Base-by-base conservation (phyloP, 306 rosid species). In the Trifolium fragiferum region DNA sequence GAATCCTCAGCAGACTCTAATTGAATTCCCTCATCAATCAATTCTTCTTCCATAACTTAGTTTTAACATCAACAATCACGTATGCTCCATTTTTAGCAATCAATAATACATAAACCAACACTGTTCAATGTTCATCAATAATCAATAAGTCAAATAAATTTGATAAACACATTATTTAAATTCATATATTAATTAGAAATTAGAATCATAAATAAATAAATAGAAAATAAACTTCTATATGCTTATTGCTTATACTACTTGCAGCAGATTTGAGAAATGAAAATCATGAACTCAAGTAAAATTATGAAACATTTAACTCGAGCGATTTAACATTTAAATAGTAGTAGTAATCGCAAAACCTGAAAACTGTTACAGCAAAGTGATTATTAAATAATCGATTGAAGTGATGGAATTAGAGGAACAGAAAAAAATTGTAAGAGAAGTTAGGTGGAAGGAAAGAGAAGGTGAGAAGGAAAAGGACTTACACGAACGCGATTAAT, bases 1-100 rank as follows among this genome's bases (percentile, higher is more conserved):
- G 78, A 81, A 38, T 83, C 86, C 78, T 86, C 97, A 7, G 67
- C 74, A 32, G 49, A 54, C 70, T 74, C 88, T 57, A 85, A 79
- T 6, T 74, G 80, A 8, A 49, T 41, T 72, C 72, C 82, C 60
- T 82, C 96, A 80, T 83, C 91, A 43, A 79, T 87, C 86, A 88
- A 70, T 71, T 71, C 84, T 69, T 87, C 91, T 54, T 89, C 92
- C 94, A 91, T 93, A 54, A 37, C 78, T 12, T 73, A 68, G 82
- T 55, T 76, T 68, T 43, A 47, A 62, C 82, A 33, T 74, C 79
- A 85, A 74, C 82, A 82, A 74, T 78, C 75, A 83, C 58, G 33
- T 46, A 14, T 57, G 27, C 47, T 62, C 59, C 84, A 78, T 84
- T 60, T 71, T 30, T 44, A 55, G 18, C 70, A 58, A 82, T 62